These are phyloP conservation scores for Basidiobolus meristosporus DNA, from an alignment of 371 early-diverging fungal species.

Conservation along the genomic window DNA sequence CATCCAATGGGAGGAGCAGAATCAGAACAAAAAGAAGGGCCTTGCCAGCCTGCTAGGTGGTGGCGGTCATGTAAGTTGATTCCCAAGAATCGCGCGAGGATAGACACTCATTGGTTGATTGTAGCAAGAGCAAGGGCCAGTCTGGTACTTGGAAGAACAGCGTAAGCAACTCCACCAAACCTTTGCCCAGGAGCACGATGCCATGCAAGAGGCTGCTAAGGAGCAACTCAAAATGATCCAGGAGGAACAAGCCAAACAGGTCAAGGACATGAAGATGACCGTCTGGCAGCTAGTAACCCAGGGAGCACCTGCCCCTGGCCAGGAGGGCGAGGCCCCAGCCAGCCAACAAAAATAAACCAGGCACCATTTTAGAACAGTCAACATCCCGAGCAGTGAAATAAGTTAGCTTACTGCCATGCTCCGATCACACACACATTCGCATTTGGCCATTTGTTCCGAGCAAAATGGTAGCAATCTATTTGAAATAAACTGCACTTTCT, in stretches of 20 bases:
- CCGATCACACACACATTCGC: no score
- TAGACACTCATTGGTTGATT: conserved; percentile 8
- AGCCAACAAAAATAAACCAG: no score
- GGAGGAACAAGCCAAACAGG: conserved; percentile 22
- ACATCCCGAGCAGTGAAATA: no score
- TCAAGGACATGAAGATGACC: conserved; percentile 51
- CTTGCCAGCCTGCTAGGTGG: conserved; percentile 15
- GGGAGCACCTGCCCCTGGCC: no score
- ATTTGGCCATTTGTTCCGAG: no score
- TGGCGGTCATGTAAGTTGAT: conserved; percentile 15
- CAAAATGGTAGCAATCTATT: no score
- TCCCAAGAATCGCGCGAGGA: conserved; percentile 11
- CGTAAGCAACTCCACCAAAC: conserved; percentile 31
- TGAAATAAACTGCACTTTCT: no score
- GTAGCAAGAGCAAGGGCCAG: conserved; percentile 6
- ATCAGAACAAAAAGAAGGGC: conserved; percentile 20
- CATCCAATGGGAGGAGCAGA: conserved; percentile 52
- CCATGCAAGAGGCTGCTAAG: conserved; percentile 10
- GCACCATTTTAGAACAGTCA: no score
- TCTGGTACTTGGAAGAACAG: conserved; percentile 26
- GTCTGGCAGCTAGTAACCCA: conserved; percentile 43
- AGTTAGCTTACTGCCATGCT: no score
- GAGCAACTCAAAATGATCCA: conserved; percentile 27
- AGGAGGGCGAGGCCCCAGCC: no score
- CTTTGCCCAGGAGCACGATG: conserved; percentile 18